Base-by-base conservation (phyloP, 768 basidiomycete genomes). In the Postia placenta region DNA sequence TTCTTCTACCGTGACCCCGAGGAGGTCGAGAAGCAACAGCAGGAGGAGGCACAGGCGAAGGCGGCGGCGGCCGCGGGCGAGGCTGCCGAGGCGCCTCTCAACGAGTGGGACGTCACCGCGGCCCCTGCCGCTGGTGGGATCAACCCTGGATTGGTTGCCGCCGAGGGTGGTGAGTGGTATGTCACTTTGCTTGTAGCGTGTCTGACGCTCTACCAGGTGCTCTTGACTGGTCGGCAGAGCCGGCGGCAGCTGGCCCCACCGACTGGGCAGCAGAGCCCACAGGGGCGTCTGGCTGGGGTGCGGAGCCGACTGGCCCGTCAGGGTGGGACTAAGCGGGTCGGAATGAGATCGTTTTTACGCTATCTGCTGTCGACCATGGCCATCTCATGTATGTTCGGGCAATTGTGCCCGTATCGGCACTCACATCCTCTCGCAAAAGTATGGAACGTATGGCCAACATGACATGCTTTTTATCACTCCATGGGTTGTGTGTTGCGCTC, bases 1-100 rank as follows among this genome's bases (percentile, higher is more conserved):
- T 94, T 94, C 87, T 93, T 97, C 85, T 98, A 98, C 83, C 90
- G 95, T 64, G 95, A 97, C 74, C 93, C 95, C 53, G 94, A 99
- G 68, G 96, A 99, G 72, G 89, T 97, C 60, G 94, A 97, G 82
- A 91, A 88, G 73, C 95, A 97, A 73, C 90, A 92, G 66, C 85
- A 89, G 64, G 94, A 92, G 67, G 92, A 91, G 67, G 89, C 90
- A 23, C 82, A 86, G 55, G 89, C 89, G 60, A 93, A 93, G 72
- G 70, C 73, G 45, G 68, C 69, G 44, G 75, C 80, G 56, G 76
- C 80, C 53, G 80, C 79, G 44, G 81, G 76, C 55, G 77, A 74
- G 47, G 75, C 70, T 49, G 68, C 64, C 38, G 85, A 79, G 58
- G 67, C 72, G 35, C 69, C 72, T 30, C 69, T 74, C 35, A 65